Evolutionary conservation across 768 basidiomycete genomes (phyloP), one percentile per base, ranked within the genome.

Genomic region (Auricularia sp.): DNA sequence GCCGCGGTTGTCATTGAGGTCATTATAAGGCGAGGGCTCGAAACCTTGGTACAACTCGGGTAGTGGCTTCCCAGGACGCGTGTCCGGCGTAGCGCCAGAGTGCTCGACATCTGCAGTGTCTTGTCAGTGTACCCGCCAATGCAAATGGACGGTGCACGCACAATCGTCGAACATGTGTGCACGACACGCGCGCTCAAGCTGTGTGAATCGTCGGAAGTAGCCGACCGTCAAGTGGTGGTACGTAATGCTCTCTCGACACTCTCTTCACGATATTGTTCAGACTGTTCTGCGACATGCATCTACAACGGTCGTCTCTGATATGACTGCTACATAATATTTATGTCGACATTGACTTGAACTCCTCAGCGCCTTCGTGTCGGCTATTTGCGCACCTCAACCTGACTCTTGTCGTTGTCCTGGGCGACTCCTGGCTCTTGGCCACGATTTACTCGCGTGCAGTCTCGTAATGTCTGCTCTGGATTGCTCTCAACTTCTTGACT

Each of bases 91-190:
- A 3, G 80, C 79, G 39, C 82, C 78, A 21, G 91, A 79, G 72
- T 95, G 94, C 73, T 97, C 91, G 69, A 97, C 92, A 73, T 91
- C 94, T 97, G 68, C 8, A 36, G 10, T 21, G 36, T 47, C 29
- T 18, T 18, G 43, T 67, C 23, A 65, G 61, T 29, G 34, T 60
- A 10, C 39, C 43, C 51, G 29, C 53, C 54, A 64, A 67, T 23
- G n/a, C 62, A 33, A 54, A 44, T 42, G 33, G 36, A 21, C 36
- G 7, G 62, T 29, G 6, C 6, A 70, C 78, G 68, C 64, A 78
- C 78, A 79, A 29, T 79, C 78, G 68, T 79, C 78, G 64, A 78
- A 76, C 77, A 78, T 77, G 35, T 58, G 63, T 8, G 23, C 29
- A 29, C 23, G 21, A 29, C 11, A 18, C 47, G 47, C 56, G 56